Conservation (phyloP, 345 rosid species). For the Aquilaria sinensis region DNA sequence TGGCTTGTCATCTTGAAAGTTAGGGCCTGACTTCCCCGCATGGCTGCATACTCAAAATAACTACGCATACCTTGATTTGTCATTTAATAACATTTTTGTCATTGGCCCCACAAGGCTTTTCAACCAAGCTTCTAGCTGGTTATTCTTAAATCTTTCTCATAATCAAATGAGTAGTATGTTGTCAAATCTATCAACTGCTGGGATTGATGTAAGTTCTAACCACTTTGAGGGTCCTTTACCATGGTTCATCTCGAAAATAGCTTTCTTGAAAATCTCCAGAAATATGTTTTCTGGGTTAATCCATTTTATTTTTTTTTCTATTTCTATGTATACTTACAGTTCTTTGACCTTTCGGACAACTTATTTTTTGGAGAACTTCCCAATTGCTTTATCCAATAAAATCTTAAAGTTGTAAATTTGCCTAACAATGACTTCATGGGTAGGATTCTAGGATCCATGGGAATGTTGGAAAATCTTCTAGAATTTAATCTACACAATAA, state of each 20-base stretch:
- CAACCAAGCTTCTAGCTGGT: neutral
- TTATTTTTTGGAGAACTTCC: conserved; percentile 3
- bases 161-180: neutral
- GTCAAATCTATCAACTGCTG: conserved; percentile 3
- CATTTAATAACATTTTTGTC: neutral
- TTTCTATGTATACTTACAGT: neutral
- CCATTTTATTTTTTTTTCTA: neutral
- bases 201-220: conserved; percentile 7
- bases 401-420: neutral
- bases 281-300: conserved; percentile 8
- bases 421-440: conserved; percentile 1
- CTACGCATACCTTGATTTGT: neutral
- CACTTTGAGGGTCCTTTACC: conserved; percentile 6
- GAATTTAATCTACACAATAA: neutral
- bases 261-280: neutral
- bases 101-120: conserved; percentile 5
- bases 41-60: conserved; percentile 9
- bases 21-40: conserved; percentile 6
- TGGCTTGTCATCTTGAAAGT: neutral
- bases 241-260: neutral
- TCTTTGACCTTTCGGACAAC: conserved; percentile 6
- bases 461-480: neutral
- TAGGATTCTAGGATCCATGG: neutral
- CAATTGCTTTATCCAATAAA: neutral
- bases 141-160: neutral